Conservation (phyloP, 768 basidiomycete species). For the Agrocybe praecox region DNA sequence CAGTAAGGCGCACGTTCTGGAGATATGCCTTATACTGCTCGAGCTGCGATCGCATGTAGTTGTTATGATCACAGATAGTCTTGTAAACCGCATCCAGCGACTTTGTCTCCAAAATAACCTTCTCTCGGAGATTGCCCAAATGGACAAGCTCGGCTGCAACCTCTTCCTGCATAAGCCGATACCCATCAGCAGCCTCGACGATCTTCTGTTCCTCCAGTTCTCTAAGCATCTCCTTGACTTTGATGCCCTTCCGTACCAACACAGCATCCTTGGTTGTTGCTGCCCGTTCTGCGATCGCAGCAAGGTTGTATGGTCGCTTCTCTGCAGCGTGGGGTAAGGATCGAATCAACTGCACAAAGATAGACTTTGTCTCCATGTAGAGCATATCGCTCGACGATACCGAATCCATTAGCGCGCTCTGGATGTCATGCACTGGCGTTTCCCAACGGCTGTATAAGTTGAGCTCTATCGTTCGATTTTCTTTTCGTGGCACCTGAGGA, state of each 20-base stretch:
- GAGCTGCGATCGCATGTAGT: slow-evolving; percentile 92
- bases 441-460: slow-evolving; percentile 98
- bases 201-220: slow-evolving; percentile 92
- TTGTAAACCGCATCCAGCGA: slow-evolving; percentile 97
- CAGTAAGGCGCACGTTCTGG: slow-evolving; percentile 93
- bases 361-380: slow-evolving; percentile 99
- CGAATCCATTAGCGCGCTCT: slow-evolving; percentile 95
- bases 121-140: slow-evolving; percentile 94
- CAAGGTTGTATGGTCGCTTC: slow-evolving; percentile 87
- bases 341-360: slow-evolving; percentile 96
- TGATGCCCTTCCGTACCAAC: slow-evolving; percentile 96
- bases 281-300: slow-evolving; percentile 88
- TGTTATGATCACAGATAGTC: slow-evolving; percentile 99
- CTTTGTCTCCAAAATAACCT: slow-evolving; percentile 90
- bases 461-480: slow-evolving; percentile 93
- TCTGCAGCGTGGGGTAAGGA: slow-evolving; percentile 86
- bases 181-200: slow-evolving; percentile 81
- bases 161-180: slow-evolving; percentile 96
- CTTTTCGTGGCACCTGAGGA: slow-evolving; percentile 94
- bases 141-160: slow-evolving; percentile 94
- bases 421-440: slow-evolving; percentile 97
- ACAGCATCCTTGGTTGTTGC: slow-evolving; percentile 97
- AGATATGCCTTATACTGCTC: slow-evolving; percentile 99
- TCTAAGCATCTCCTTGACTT: slow-evolving; percentile 98
- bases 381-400: slow-evolving; percentile 98